Evolutionary conservation across 768 basidiomycete species (phyloP).

Genomic region (Ramaria sp.): DNA sequence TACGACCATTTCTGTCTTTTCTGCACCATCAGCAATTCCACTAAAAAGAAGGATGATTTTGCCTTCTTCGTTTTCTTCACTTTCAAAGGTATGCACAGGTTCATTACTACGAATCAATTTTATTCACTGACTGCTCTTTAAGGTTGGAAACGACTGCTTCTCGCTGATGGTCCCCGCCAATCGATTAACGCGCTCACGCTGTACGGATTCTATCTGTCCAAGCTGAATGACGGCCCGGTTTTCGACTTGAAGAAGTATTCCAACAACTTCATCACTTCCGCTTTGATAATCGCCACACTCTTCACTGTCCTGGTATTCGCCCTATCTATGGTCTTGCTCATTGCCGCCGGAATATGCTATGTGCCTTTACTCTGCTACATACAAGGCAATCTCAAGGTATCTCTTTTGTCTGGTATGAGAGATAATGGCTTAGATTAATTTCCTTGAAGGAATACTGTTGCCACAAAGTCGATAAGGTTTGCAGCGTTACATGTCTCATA

Average conservation of each 20-base stretch:
- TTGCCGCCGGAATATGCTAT: constrained; percentile 80
- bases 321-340: constrained; percentile 71
- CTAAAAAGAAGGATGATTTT: constrained; percentile 93
- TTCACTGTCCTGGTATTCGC: constrained; percentile 86
- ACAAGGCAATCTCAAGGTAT: constrained; percentile 90
- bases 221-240: constrained; percentile 39
- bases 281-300: constrained; percentile 78
- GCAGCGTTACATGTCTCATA: constrained; percentile 10
- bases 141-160: constrained; percentile 81
- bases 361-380: constrained; percentile 94
- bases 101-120: background rate
- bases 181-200: constrained; percentile 96
- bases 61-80: constrained; percentile 99
- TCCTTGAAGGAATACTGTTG: constrained; percentile 81
- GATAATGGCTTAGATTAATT: background rate
- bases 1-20: constrained; percentile 99
- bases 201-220: constrained; percentile 75
- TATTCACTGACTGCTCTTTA: constrained; percentile 3
- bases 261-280: constrained; percentile 61
- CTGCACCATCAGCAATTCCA: constrained; percentile 90
- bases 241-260: constrained; percentile 76
- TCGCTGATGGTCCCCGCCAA: constrained; percentile 96
- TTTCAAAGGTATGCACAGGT: constrained; percentile 74
- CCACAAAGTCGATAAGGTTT: constrained; percentile 95
- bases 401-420: constrained; percentile 7